phyloP scores from a whole-genome alignment of 768 basidiomycete species.

The Chalciporus chontae region DNA sequence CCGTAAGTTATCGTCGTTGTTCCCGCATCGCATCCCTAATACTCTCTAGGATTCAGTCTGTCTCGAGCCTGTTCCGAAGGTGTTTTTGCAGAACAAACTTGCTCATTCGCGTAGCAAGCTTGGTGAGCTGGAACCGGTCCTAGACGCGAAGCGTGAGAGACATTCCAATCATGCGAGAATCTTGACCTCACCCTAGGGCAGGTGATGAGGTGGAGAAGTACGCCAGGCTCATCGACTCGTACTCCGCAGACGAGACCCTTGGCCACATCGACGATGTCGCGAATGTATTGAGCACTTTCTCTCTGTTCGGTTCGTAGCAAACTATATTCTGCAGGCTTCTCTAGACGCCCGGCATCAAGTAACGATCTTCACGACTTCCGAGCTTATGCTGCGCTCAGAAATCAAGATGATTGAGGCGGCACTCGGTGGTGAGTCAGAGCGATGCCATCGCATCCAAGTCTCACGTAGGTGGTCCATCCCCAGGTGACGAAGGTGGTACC shows the following conservation, averaged over 20 bases:
- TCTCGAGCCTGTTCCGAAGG: constrained; percentile 66
- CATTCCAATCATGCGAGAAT: background rate
- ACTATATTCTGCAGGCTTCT: constrained; percentile 43
- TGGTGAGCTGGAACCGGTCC: constrained; percentile 54
- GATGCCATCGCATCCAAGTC: background rate
- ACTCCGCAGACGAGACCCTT: constrained; percentile 43
- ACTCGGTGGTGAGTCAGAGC: constrained; percentile 53
- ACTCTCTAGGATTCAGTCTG: constrained; percentile 42
- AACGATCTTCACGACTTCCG: constrained; percentile 50
- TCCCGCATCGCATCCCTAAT: background rate
- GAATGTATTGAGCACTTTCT: constrained; percentile 14
- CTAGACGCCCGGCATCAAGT: constrained; percentile 63
- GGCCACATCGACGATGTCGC: constrained; percentile 47
- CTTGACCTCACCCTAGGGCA: constrained; percentile 24
- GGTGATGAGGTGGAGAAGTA: constrained; percentile 56
- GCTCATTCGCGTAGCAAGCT: constrained; percentile 56
- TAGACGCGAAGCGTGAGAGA: constrained; percentile 59
- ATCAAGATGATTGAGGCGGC: constrained; percentile 55
- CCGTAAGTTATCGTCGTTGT: constrained; percentile 39
- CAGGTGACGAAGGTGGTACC: constrained; percentile 72
- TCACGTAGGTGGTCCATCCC: constrained; percentile 10
- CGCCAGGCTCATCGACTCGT: constrained; percentile 42
- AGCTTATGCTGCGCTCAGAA: constrained; percentile 59
- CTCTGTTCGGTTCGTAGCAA: constrained; percentile 1
- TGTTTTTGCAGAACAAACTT: constrained; percentile 79